Base-by-base conservation (phyloP, 2,329 filamentous ascomycete genomes). In the Pseudogymnoascus sp. region DNA sequence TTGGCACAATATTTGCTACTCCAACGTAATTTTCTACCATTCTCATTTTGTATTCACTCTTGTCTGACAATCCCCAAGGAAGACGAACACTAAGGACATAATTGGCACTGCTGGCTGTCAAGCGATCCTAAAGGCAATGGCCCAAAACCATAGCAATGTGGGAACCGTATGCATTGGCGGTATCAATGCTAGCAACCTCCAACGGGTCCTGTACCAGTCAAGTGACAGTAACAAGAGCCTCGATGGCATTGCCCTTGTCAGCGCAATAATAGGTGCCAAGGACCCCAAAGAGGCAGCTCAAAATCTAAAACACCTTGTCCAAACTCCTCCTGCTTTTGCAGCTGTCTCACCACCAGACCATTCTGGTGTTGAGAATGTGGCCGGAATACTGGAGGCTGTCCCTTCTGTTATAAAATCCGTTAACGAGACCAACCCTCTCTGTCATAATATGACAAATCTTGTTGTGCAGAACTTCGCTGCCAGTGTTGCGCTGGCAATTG, bases 401-500 rank as follows among this genome's bases (percentile, higher is more conserved):
- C 66, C 66, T 20, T 59, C 67, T 3, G 75, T 89, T 16, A 78
- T 95, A 43, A 78, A 77, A 63, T 78, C 79, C 5, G 81, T 96
- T 57, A 83, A 83, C 4, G 72, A 78, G 2, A 86, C 83, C 61
- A 60, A 43, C 4, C 92, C 92, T 0, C 80, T 97, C 20, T 89
- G 88, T 58, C 93, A 97, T 76, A 97, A 96, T 75, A 97, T 97
- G 90, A 97, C 94, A 60, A 97, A 97, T 72, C 81, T 92, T 59
- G 93, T 97, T 0, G 93, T 97, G 20, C 92, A 96, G 70, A 96
- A 97, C 75, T 89, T 97, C 69, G 90, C 92, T 14, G 93, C 94
- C 59, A 97, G 96, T 70, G 87, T 97, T 2, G 91, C 90, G 38
- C 81, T 97, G 14, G 85, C 88, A 35, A 81, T 95, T 59, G 93